Evolutionary conservation across 176 grass and related monocot genomes (phyloP).

Genomic region (Ampelocalamus luodianensis): DNA sequence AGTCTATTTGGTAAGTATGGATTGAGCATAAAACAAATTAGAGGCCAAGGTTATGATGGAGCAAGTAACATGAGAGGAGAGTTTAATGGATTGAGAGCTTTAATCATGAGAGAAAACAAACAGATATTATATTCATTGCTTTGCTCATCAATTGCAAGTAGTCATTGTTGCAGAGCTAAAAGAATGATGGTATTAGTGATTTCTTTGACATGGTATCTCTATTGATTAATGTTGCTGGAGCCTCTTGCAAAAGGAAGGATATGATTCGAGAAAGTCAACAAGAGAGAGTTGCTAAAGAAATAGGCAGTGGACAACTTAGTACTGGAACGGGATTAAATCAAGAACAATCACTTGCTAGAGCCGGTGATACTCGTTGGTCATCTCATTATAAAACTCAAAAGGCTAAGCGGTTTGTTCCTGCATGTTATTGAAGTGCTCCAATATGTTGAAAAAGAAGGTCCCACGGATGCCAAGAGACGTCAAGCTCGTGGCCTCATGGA

Average conservation of each 20-base stretch:
- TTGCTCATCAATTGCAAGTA: background rate
- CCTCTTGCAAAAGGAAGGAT: slow-evolving; percentile 25
- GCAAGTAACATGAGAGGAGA: too few species aligned
- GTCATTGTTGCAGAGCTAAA: slow-evolving; percentile 18
- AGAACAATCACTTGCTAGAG: slow-evolving; percentile 2
- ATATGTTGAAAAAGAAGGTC: slow-evolving; percentile 17
- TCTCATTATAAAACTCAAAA: slow-evolving; percentile 25
- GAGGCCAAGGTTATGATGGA: too few species aligned
- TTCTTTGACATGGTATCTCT: slow-evolving; percentile 36
- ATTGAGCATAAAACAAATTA: background rate
- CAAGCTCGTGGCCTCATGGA: background rate
- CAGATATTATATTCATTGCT: too few species aligned
- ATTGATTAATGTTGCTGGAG: background rate
- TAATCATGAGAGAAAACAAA: too few species aligned
- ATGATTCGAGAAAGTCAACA: slow-evolving; percentile 20
- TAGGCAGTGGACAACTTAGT: background rate
- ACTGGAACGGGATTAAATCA: slow-evolving; percentile 14
- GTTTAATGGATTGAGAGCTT: too few species aligned
- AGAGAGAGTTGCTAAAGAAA: background rate
- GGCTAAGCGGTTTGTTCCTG: background rate
- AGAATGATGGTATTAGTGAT: slow-evolving; percentile 28
- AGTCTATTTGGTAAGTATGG: background rate
- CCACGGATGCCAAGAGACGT: slow-evolving; percentile 4
- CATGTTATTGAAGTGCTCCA: slow-evolving; percentile 17
- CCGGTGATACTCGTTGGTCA: background rate